Evolutionary conservation across 2,329 filamentous ascomycete genomes (phyloP).

Genomic region (Lasiodiplodia citricola): DNA sequence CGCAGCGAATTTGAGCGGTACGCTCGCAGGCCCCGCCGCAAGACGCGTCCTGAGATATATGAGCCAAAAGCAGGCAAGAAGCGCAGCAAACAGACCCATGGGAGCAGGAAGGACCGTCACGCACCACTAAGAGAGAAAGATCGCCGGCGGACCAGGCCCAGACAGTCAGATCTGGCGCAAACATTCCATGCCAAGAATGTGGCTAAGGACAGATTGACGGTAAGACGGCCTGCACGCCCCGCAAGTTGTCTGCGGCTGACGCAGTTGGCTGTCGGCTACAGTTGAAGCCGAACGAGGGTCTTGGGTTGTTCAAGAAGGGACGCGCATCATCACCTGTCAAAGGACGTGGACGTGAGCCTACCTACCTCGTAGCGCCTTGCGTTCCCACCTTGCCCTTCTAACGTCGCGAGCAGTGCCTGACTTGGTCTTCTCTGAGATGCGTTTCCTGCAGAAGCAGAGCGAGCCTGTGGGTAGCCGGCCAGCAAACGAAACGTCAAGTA

Average conservation of each 20-base stretch:
- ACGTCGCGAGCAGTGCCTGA: constrained; percentile 52
- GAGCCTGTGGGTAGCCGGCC: constrained; percentile 34
- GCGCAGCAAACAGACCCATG: constrained; percentile 32
- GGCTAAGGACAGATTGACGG: constrained; percentile 53
- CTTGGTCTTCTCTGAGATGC: constrained; percentile 58
- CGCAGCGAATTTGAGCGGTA: constrained; percentile 37
- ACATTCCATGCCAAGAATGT: constrained; percentile 54
- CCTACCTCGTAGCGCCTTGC: constrained; percentile 32
- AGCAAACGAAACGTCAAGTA: constrained; percentile 32
- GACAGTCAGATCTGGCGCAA: constrained; percentile 45
- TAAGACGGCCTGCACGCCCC: constrained; percentile 35
- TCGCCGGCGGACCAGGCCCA: constrained; percentile 44
- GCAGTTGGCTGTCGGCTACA: constrained; percentile 40
- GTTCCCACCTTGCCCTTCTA: constrained; percentile 31
- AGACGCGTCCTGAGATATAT: constrained; percentile 54
- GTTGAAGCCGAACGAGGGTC: constrained; percentile 49
- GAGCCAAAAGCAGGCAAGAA: constrained; percentile 40
- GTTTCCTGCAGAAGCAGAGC: constrained; percentile 50
- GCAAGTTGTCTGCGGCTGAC: constrained; percentile 17
- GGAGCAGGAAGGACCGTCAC: constrained; percentile 32
- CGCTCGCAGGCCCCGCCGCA: constrained; percentile 52
- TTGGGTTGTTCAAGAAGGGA: constrained; percentile 57
- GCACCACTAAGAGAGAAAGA: constrained; percentile 38
- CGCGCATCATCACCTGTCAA: constrained; percentile 52
- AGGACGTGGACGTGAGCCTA: constrained; percentile 47